Evolutionary conservation across 495 filamentous ascomycete species (phyloP).

Genomic region (Viridothelium virens): DNA sequence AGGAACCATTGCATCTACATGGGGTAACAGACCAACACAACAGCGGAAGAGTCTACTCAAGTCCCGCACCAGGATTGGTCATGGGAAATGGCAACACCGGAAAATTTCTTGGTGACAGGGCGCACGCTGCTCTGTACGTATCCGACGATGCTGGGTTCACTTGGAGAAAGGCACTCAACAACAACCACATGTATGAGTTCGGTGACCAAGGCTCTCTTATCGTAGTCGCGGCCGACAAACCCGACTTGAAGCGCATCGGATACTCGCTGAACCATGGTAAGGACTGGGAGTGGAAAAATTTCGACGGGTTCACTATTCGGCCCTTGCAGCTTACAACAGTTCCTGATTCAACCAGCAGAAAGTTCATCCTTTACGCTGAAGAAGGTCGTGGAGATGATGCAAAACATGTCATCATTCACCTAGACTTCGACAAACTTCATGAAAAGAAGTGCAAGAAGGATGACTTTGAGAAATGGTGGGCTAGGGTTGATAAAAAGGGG

Average conservation of each 20-base stretch:
- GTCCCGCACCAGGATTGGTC: slow-evolving; percentile 80
- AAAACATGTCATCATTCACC: slow-evolving; percentile 53
- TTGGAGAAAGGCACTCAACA: slow-evolving; percentile 64
- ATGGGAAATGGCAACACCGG: slow-evolving; percentile 92
- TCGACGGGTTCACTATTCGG: slow-evolving; percentile 39
- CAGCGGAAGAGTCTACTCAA: slow-evolving; percentile 82
- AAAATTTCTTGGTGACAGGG: slow-evolving; percentile 54
- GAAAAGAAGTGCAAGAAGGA: slow-evolving; percentile 68
- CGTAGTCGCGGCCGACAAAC: slow-evolving; percentile 65
- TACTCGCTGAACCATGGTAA: slow-evolving; percentile 87
- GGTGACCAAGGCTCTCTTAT: slow-evolving; percentile 85
- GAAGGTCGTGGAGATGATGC: slow-evolving; percentile 40
- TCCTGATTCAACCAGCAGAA: slow-evolving; percentile 80
- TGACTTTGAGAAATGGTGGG: slow-evolving; percentile 84
- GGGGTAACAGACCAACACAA: slow-evolving; percentile 77
- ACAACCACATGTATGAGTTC: slow-evolving; percentile 92
- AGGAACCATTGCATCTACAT: slow-evolving; percentile 69
- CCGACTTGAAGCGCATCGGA: slow-evolving; percentile 53
- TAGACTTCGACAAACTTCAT: slow-evolving; percentile 78
- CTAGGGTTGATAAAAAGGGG: slow-evolving; percentile 68
- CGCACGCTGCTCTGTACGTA: slow-evolving; percentile 68
- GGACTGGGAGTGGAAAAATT: slow-evolving; percentile 61
- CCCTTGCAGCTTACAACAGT: slow-evolving; percentile 72
- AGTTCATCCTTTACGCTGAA: slow-evolving; percentile 66
- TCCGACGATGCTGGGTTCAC: slow-evolving; percentile 86